These are phyloP conservation scores for Microbotryomycetes sp. DNA, from an alignment of 1,284 basidiomycete species.

Conservation along the genomic window DNA sequence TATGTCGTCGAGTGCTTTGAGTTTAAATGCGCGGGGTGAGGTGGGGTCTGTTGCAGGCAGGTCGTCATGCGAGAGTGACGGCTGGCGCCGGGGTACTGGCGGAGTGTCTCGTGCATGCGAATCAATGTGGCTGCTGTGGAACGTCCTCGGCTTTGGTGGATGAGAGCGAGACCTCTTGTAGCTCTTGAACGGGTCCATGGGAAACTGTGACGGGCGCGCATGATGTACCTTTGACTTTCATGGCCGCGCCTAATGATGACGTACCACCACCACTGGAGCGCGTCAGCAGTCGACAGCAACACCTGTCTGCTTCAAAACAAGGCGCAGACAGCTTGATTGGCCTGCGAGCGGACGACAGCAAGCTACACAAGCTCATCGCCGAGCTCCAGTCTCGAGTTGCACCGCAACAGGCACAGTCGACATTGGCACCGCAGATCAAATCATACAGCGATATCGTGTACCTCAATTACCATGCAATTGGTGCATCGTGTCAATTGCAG, in stretches of 20 bases:
- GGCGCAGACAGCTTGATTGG: not conserved
- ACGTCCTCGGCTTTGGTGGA: not conserved
- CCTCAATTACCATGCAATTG: slow-evolving; percentile 69
- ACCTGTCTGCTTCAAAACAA: not conserved
- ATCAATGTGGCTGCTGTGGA: not conserved
- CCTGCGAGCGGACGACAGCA: not conserved
- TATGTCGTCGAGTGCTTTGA: not conserved
- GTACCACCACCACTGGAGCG: not conserved
- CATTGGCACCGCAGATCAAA: slow-evolving; percentile 61
- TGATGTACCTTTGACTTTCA: too few relatives aligned
- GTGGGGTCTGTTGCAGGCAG: not conserved
- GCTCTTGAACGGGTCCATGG: not conserved
- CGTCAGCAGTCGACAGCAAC: not conserved
- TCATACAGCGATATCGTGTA: slow-evolving; percentile 73
- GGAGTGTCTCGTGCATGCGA: too few relatives aligned
- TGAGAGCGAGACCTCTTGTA: not conserved
- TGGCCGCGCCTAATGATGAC: too few relatives aligned
- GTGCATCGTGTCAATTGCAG: slow-evolving; percentile 66
- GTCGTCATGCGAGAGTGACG: not conserved
- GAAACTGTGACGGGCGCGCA: too few relatives aligned
- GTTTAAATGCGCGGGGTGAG: not conserved
- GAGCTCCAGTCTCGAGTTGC: not conserved
- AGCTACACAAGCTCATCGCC: not conserved
- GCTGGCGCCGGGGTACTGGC: not conserved
- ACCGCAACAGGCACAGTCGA: not conserved